Conservation (phyloP, 805 yeast species). For the Yarrowia sp. region DNA sequence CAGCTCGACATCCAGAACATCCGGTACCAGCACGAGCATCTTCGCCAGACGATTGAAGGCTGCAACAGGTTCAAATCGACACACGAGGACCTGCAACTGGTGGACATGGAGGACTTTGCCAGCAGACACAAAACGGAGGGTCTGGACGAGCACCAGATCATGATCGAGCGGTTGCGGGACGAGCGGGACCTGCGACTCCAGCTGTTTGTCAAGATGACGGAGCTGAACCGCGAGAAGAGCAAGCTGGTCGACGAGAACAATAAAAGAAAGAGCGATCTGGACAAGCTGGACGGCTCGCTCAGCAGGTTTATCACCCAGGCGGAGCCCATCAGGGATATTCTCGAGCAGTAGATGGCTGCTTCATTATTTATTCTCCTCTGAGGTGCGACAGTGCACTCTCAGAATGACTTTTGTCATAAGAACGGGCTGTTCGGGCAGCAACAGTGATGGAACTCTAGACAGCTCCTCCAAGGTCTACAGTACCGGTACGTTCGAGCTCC, state of each 20-base stretch:
- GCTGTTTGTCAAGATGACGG: constrained; percentile 31
- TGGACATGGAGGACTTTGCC: constrained; percentile 1
- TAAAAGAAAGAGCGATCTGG: constrained; percentile 30
- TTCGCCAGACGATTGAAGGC: constrained; percentile 31
- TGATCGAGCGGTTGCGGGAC: constrained; percentile 33
- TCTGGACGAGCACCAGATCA: constrained; percentile 28
- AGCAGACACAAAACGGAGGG: constrained; percentile 28
- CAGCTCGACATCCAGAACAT: constrained; percentile 34
- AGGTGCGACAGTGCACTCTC: too few species aligned
- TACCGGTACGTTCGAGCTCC: too few species aligned
- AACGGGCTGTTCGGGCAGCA: too few species aligned
- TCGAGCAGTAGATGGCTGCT: constrained; percentile 14
- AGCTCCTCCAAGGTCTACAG: too few species aligned
- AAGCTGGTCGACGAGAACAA: constrained; percentile 28
- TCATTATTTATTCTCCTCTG: too few species aligned
- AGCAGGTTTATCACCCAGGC: constrained; percentile 16
- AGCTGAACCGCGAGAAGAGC: constrained; percentile 29
- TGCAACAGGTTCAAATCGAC: constrained; percentile 28
- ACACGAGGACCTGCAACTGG: constrained; percentile 23
- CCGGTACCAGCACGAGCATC: constrained; percentile 34
- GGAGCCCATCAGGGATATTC: constrained; percentile 20
- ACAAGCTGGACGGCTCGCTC: constrained; percentile 5
- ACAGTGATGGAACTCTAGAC: too few species aligned
- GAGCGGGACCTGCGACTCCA: constrained; percentile 33
- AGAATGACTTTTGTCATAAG: too few species aligned